phyloP scores from a whole-genome alignment of 768 basidiomycete genomes.

The Boletus rubropictus region DNA sequence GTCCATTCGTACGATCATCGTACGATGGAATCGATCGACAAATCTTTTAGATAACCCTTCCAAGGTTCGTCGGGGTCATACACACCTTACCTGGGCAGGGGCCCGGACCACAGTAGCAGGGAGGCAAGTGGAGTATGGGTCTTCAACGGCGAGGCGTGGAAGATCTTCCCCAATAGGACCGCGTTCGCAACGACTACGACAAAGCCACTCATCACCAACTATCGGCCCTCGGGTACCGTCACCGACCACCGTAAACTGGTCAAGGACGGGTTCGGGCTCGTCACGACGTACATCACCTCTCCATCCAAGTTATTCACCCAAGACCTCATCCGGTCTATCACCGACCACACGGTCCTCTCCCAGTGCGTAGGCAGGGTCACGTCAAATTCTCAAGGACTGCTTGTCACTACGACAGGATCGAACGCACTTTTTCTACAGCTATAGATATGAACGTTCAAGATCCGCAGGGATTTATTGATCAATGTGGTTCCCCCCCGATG shows the following conservation, averaged over 20 bases:
- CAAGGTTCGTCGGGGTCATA: accelerated
- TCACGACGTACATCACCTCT: neutral
- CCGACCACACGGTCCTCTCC: neutral
- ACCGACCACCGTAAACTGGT: accelerated
- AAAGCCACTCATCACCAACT: accelerated
- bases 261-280: neutral
- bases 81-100: neutral
- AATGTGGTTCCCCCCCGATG: neutral
- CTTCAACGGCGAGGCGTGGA: neutral
- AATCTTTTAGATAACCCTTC: neutral
- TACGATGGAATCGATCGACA: neutral
- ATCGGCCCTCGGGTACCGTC: neutral
- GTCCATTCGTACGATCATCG: neutral
- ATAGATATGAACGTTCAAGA: neutral
- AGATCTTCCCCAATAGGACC: neutral
- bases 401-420: neutral
- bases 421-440: neutral
- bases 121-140: neutral
- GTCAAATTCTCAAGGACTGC: neutral
- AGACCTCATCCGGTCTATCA: neutral
- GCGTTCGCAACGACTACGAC: neutral
- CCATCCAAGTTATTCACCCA: neutral
- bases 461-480: neutral
- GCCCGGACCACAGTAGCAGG: neutral
- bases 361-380: neutral